phyloP scores from a whole-genome alignment of 2,329 filamentous ascomycete species.

The Verticillium nonalfalfae region DNA sequence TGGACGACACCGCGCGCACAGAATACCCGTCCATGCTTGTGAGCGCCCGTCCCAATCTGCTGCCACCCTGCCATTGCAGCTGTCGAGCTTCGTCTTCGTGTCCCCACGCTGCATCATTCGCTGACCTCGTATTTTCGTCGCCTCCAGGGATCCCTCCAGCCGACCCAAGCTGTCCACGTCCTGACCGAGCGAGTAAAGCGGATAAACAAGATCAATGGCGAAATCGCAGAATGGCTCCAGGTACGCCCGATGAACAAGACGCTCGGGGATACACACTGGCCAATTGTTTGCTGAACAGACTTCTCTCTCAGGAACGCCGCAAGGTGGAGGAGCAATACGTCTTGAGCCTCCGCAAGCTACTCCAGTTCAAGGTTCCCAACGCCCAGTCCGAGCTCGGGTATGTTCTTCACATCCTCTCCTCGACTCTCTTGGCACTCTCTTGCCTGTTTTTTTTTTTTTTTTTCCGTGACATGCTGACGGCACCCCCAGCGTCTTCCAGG shows the following conservation, averaged over 20 bases:
- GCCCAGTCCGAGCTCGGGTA: slow-evolving; percentile 82
- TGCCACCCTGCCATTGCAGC: background rate
- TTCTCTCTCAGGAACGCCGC: slow-evolving; percentile 68
- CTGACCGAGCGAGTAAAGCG: slow-evolving; percentile 83
- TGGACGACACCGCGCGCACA: slow-evolving; percentile 74
- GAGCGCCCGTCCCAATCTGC: slow-evolving; percentile 29
- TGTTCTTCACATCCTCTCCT: slow-evolving; percentile 19
- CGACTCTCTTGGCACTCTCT: too few species aligned
- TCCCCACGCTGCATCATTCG: too few species aligned
- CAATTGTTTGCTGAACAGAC: slow-evolving; percentile 5
- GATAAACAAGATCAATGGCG: slow-evolving; percentile 77
- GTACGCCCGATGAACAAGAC: slow-evolving; percentile 40
- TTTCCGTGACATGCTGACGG: background rate
- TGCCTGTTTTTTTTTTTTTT: background rate
- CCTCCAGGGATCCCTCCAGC: slow-evolving; percentile 69
- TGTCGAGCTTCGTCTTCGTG: background rate
- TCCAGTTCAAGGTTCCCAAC: slow-evolving; percentile 67
- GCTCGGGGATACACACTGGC: background rate
- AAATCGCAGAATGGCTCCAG: slow-evolving; percentile 96
- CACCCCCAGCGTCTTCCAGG: slow-evolving; percentile 71
- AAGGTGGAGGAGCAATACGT: slow-evolving; percentile 89
- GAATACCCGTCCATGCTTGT: slow-evolving; percentile 96
- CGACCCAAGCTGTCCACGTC: slow-evolving; percentile 71
- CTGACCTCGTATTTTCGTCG: slow-evolving; percentile 9
- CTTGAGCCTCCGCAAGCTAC: slow-evolving; percentile 72